phyloP scores from a whole-genome alignment of 768 basidiomycete species.

The Agrocybe chaxingu region DNA sequence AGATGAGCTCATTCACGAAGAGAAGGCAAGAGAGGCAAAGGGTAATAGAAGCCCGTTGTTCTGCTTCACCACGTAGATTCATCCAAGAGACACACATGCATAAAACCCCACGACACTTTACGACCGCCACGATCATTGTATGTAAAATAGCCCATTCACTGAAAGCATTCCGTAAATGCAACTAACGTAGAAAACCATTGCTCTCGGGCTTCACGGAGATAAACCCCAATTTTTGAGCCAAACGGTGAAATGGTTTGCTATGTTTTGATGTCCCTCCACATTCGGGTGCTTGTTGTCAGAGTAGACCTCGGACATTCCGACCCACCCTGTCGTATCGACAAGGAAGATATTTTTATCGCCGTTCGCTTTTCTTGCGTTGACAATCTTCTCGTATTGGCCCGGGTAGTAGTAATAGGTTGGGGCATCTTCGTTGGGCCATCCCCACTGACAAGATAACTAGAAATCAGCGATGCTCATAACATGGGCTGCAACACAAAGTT shows the following conservation, averaged over 20 bases:
- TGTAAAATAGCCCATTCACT: background rate
- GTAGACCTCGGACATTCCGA: slow-evolving; percentile 47
- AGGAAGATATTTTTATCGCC: slow-evolving; percentile 50
- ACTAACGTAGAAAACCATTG: no score
- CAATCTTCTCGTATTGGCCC: slow-evolving; percentile 44
- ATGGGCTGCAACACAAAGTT: no score
- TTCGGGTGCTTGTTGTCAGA: slow-evolving; percentile 49
- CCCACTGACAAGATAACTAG: slow-evolving; percentile 35
- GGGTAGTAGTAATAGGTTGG: slow-evolving; percentile 41
- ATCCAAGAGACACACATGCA: background rate
- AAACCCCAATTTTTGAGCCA: slow-evolving; percentile 50
- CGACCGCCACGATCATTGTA: background rate
- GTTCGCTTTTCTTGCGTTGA: slow-evolving; percentile 31
- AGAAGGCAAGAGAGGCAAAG: slow-evolving; percentile 21
- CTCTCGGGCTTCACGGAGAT: background rate
- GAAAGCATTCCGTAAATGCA: no score
- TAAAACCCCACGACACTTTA: slow-evolving; percentile 2
- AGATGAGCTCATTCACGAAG: slow-evolving; percentile 22
- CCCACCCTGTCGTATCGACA: slow-evolving; percentile 57
- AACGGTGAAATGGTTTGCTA: slow-evolving; percentile 40
- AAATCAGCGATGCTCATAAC: background rate
- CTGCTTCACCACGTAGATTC: slow-evolving; percentile 24
- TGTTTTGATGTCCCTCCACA: slow-evolving; percentile 42
- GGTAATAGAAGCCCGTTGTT: slow-evolving; percentile 32
- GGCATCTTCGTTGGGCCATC: slow-evolving; percentile 52